A percentile compares a stretch with the other conserved stretches of the same genome.
These are phyloP conservation scores for Mercurialis annua DNA, from an alignment of 345 rosid genomes.

Conservation along the genomic window DNA sequence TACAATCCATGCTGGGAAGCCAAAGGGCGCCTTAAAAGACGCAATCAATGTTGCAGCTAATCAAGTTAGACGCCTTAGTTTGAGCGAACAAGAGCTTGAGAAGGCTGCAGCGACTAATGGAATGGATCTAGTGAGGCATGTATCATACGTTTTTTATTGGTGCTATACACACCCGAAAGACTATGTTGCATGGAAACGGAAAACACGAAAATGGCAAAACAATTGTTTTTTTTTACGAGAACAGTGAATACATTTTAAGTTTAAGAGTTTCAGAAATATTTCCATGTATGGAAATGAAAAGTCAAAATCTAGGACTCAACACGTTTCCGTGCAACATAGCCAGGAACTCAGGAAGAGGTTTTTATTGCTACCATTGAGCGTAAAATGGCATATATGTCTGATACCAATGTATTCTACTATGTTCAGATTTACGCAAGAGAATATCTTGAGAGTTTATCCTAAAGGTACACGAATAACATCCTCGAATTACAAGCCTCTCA, in stretches of 20 bases:
- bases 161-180: no score
- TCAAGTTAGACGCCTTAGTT: constrained; percentile 56
- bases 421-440: constrained; percentile 67
- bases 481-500: constrained; percentile 64
- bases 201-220: no score
- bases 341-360: background rate
- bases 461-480: constrained; percentile 83
- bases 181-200: no score
- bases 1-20: constrained; percentile 56
- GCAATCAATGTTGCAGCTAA: constrained; percentile 33
- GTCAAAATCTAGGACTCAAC: no score
- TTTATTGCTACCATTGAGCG: background rate
- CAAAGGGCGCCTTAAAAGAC: constrained; percentile 44
- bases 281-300: no score
- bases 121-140: constrained; percentile 53
- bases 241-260: no score
- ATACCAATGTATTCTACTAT: constrained; percentile 2
- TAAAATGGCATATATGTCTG: background rate
- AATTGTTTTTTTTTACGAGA: no score
- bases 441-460: constrained; percentile 78
- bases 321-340: no score
- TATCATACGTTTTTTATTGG: background rate
- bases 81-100: constrained; percentile 64
- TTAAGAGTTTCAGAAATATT: no score
- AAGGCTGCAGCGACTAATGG: constrained; percentile 51